A percentile compares a stretch with the other conserved stretches of the same genome.
These are phyloP conservation scores for Nitzschia sp. DNA, from an alignment of 108 stramenopile genomes.

Conservation along the genomic window DNA sequence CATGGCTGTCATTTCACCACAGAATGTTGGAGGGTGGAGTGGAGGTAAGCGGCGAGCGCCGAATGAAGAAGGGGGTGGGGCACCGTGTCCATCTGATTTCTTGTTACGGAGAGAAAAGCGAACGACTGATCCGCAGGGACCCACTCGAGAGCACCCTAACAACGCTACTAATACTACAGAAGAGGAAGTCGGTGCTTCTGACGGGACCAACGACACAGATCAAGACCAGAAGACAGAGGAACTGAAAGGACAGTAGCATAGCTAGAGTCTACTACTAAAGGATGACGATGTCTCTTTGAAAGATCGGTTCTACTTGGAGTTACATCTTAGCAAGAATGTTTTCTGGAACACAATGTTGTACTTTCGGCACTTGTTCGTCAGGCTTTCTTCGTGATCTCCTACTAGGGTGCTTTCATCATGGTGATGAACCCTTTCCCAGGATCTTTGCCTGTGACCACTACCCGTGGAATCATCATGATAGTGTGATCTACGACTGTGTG, in stretches of 20 bases:
- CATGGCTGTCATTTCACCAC: slow-evolving; percentile 81
- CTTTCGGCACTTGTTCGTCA: neutral
- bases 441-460: too few relatives aligned
- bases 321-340: too few relatives aligned
- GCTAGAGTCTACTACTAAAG: too few relatives aligned
- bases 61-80: slow-evolving; percentile 80
- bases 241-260: too few relatives aligned
- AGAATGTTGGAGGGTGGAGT: slow-evolving; percentile 51
- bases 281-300: too few relatives aligned
- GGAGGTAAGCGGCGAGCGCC: slow-evolving; percentile 57
- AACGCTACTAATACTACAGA: neutral
- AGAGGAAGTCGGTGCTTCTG: too few relatives aligned
- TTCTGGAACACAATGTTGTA: neutral
- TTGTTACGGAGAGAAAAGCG: slow-evolving; percentile 67
- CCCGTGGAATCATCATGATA: too few relatives aligned
- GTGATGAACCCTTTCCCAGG: neutral
- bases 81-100: slow-evolving; percentile 88
- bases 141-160: slow-evolving; percentile 31
- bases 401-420: neutral
- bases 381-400: neutral
- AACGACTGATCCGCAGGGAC: slow-evolving; percentile 24
- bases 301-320: too few relatives aligned
- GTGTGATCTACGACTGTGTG: too few relatives aligned
- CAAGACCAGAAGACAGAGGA: too few relatives aligned
- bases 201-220: too few relatives aligned